Evolutionary conservation across 805 yeast species (phyloP).

Genomic region (Wickerhamomyces pijperi): DNA sequence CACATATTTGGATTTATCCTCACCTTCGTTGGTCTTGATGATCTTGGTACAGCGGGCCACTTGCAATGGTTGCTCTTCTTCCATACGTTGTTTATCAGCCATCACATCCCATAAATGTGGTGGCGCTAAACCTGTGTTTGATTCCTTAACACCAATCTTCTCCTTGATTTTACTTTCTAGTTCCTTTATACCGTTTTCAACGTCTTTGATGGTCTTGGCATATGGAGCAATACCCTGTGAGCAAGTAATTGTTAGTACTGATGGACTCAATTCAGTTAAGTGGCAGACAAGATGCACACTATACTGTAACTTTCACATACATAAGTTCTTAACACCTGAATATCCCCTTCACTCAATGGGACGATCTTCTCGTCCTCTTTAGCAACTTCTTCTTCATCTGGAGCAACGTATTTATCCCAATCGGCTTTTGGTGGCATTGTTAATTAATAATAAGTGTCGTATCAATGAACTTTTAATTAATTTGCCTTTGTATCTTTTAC

Average conservation of each 20-base stretch:
- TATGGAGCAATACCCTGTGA: slow-evolving; percentile 86
- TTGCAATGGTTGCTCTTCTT: slow-evolving; percentile 91
- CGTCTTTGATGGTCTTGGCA: slow-evolving; percentile 64
- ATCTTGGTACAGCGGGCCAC: slow-evolving; percentile 98
- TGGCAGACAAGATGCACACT: no score
- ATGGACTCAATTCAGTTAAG: no score
- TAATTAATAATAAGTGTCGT: no score
- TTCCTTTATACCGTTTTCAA: slow-evolving; percentile 78
- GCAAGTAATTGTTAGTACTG: slow-evolving; percentile 6
- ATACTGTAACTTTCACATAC: no score
- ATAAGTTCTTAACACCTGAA: slow-evolving; percentile 91
- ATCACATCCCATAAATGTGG: slow-evolving; percentile 96
- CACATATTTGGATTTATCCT: slow-evolving; percentile 84
- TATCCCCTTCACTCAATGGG: slow-evolving; percentile 92
- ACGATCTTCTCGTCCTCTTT: slow-evolving; percentile 60
- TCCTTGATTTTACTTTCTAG: slow-evolving; percentile 85
- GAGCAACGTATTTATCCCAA: slow-evolving; percentile 95
- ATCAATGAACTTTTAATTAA: no score
- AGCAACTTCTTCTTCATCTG: slow-evolving; percentile 48
- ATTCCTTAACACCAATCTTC: slow-evolving; percentile 86
- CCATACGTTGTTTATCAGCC: slow-evolving; percentile 90
- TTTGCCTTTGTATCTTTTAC: no score
- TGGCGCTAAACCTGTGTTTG: slow-evolving; percentile 96
- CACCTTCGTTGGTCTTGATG: slow-evolving; percentile 54
- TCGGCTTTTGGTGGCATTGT: slow-evolving; percentile 92